Evolutionary conservation across 805 yeast species (phyloP).

Genomic region (Kazachstania taianensis): DNA sequence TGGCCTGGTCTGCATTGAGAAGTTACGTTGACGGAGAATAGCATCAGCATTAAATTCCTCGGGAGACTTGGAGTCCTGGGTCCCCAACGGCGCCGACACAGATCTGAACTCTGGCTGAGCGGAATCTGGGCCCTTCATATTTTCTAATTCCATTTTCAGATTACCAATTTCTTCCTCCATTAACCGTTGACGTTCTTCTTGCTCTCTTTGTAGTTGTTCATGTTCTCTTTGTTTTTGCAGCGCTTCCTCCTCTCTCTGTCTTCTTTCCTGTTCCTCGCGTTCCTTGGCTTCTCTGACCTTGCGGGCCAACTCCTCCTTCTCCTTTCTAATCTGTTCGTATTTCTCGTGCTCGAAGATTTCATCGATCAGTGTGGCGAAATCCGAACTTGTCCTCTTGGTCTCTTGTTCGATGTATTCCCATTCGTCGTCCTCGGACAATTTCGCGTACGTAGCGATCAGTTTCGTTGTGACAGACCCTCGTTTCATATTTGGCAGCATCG

Average conservation of each 20-base stretch:
- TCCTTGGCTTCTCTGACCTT: slow-evolving; percentile 38
- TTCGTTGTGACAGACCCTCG: slow-evolving; percentile 67
- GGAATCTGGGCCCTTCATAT: slow-evolving; percentile 8
- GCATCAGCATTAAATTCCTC: slow-evolving; percentile 22
- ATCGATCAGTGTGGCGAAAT: slow-evolving; percentile 70
- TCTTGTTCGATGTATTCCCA: slow-evolving; percentile 65
- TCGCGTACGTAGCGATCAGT: slow-evolving; percentile 62
- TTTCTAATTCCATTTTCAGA: slow-evolving; percentile 12
- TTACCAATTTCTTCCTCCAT: slow-evolving; percentile 19
- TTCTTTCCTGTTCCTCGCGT: slow-evolving; percentile 35
- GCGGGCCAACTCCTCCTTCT: slow-evolving; percentile 34
- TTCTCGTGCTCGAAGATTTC: slow-evolving; percentile 65
- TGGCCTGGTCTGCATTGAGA: slow-evolving; percentile 34
- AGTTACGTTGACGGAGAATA: slow-evolving; percentile 29
- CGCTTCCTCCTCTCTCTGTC: slow-evolving; percentile 20
- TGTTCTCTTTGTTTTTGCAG: slow-evolving; percentile 11
- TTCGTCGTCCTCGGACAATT: slow-evolving; percentile 50
- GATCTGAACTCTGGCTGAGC: slow-evolving; percentile 24
- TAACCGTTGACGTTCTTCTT: slow-evolving; percentile 22
- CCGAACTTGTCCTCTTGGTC: slow-evolving; percentile 66
- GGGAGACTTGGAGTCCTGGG: too few relatives aligned
- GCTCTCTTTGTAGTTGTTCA: slow-evolving; percentile 16
- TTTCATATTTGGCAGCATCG: slow-evolving; percentile 35
- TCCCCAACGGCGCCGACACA: slow-evolving; percentile 30
- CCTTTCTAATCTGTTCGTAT: slow-evolving; percentile 46